Percentiles rank a stretch among this genome's conserved stretches.
phyloP scores from a whole-genome alignment of 768 basidiomycete species.

The Polyporus arcularius region DNA sequence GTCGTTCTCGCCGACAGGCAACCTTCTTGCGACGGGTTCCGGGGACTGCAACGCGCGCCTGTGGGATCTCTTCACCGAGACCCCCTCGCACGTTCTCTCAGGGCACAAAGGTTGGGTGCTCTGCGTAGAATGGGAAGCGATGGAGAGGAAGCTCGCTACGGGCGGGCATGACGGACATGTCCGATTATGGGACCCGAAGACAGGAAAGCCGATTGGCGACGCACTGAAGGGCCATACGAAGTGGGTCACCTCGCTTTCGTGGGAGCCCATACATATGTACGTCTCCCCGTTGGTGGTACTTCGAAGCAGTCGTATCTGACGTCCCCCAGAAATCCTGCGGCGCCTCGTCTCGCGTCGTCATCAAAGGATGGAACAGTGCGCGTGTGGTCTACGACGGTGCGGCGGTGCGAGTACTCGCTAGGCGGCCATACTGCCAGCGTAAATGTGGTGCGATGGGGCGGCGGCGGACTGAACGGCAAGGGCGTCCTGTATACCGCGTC shows the following conservation, averaged over 20 bases:
- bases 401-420: conserved; percentile 78
- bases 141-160: conserved; percentile 87
- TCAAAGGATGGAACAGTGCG: conserved; percentile 96
- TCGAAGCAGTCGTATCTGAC: conserved; percentile 3
- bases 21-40: conserved; percentile 89
- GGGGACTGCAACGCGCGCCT: conserved; percentile 91
- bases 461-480: conserved; percentile 62
- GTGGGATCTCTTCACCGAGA: conserved; percentile 94
- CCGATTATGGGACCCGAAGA: conserved; percentile 88
- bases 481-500: conserved; percentile 94
- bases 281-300: conserved; percentile 26
- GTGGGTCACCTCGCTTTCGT: conserved; percentile 93
- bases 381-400: conserved; percentile 82
- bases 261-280: conserved; percentile 95
- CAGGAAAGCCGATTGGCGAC: conserved; percentile 85
- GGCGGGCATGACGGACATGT: conserved; percentile 95
- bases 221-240: conserved; percentile 92
- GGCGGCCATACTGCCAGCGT: conserved; percentile 95
- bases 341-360: conserved; percentile 88
- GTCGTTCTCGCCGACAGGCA: conserved; percentile 92
- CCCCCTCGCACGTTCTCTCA: conserved; percentile 79
- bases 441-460: conserved; percentile 96
- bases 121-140: conserved; percentile 95
- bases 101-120: conserved; percentile 97
- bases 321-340: conserved; percentile 61